Conservation (phyloP, 768 basidiomycete genomes). For the Harrya chromipes region DNA sequence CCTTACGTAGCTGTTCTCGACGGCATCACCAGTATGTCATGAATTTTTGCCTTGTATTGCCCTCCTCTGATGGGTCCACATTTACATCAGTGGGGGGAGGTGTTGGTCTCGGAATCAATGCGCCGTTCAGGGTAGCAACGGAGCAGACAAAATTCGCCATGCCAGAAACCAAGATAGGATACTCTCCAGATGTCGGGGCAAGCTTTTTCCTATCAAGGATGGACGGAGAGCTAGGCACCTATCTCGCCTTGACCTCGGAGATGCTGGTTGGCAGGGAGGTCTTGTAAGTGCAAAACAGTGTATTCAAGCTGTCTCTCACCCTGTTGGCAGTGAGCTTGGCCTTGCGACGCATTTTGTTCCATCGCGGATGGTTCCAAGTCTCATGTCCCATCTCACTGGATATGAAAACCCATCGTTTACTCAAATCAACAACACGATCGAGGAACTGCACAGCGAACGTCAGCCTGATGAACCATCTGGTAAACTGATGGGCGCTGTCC, state of each 20-base stretch:
- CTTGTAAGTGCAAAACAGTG: constrained; percentile 56
- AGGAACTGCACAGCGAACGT: constrained; percentile 57
- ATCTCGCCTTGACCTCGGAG: constrained; percentile 82
- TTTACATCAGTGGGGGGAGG: constrained; percentile 84
- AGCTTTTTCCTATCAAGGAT: constrained; percentile 85
- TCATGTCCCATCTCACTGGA: constrained; percentile 64
- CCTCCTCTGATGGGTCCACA: constrained; percentile 1
- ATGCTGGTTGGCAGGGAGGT: constrained; percentile 73
- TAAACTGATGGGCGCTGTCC: constrained; percentile 55
- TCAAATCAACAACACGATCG: constrained; percentile 66
- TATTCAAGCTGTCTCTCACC: constrained; percentile 10
- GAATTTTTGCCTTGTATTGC: constrained; percentile 4
- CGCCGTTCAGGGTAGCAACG: constrained; percentile 89
- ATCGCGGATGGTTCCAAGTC: constrained; percentile 65
- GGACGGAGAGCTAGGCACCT: constrained; percentile 93
- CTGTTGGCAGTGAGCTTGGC: constrained; percentile 68
- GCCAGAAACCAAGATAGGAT: constrained; percentile 95
- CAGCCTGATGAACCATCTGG: constrained; percentile 52
- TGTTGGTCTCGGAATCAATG: constrained; percentile 80
- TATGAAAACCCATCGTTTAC: constrained; percentile 36
- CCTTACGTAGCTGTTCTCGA: constrained; percentile 92
- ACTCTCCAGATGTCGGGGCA: constrained; percentile 90
- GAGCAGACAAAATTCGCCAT: constrained; percentile 90
- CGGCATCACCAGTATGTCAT: constrained; percentile 78
- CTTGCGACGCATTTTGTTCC: constrained; percentile 93